Conservation (phyloP, 169 alveolate species). For the Babesia microti region DNA sequence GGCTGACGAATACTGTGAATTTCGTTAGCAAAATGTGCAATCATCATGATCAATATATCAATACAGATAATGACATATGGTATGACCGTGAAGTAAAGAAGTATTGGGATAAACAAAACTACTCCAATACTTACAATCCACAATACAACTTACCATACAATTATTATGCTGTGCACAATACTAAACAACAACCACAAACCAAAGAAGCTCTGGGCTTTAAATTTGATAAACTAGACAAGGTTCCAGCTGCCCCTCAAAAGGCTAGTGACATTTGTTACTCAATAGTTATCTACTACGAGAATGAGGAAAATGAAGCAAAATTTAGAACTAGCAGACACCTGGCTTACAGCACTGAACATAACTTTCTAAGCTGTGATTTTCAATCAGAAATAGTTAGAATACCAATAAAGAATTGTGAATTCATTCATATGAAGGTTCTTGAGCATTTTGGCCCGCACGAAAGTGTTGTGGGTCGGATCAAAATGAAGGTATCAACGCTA, state of each 20-base stretch:
- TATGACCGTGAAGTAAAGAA: too few relatives aligned
- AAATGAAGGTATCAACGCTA: slow-evolving; percentile 49
- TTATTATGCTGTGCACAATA: too few relatives aligned
- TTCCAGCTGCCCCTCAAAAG: slow-evolving; percentile 31
- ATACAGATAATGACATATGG: too few relatives aligned
- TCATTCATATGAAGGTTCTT: slow-evolving; percentile 47
- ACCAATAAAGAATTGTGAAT: slow-evolving; percentile 55
- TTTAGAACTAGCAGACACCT: slow-evolving; percentile 43
- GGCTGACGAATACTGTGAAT: too few relatives aligned
- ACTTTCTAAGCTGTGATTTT: slow-evolving; percentile 49
- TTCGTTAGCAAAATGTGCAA: too few relatives aligned
- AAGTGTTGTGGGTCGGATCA: slow-evolving; percentile 51
- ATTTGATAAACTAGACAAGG: slow-evolving; percentile 51
- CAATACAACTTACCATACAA: too few relatives aligned
- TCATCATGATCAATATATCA: too few relatives aligned
- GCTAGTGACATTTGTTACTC: slow-evolving; percentile 41
- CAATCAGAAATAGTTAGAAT: slow-evolving; percentile 48
- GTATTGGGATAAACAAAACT: too few relatives aligned
- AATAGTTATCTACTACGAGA: slow-evolving; percentile 50
- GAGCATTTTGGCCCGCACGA: slow-evolving; percentile 48
- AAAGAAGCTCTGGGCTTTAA: slow-evolving; percentile 35
- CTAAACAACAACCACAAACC: too few relatives aligned
- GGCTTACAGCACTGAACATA: slow-evolving; percentile 28
- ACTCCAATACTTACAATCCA: too few relatives aligned
- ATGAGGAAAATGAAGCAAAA: slow-evolving; percentile 46